phyloP scores from a whole-genome alignment of 129 eudicot genomes.

The Chrysanthemum makinoi region DNA sequence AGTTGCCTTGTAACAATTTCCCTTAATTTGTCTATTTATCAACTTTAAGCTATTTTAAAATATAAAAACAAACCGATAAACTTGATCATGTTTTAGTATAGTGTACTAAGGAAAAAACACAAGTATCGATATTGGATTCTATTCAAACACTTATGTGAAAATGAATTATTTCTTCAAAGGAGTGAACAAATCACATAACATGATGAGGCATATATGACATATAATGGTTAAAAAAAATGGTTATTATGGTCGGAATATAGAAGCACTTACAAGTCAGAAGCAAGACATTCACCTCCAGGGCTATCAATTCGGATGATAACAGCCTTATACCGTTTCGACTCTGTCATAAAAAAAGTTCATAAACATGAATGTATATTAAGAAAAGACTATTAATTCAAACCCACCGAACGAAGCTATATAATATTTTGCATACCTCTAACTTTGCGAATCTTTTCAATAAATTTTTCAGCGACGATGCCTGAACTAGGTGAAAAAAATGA shows the following conservation, averaged over 20 bases:
- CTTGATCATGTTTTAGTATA: no score
- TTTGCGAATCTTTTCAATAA: constrained; percentile 78
- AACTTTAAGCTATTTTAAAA: no score
- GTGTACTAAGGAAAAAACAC: no score
- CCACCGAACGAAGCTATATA: neutral
- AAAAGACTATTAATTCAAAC: neutral
- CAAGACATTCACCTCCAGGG: constrained; percentile 88
- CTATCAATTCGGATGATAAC: constrained; percentile 86
- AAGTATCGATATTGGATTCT: no score
- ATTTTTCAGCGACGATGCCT: constrained; percentile 68
- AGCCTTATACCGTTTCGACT: constrained; percentile 74
- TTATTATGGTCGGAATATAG: neutral
- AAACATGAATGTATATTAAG: neutral
- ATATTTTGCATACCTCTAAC: constrained; percentile 46
- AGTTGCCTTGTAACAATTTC: no score
- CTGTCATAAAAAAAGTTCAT: constrained; percentile 34
- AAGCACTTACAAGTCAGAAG: constrained; percentile 83
- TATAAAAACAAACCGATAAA: no score
- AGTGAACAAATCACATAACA: no score
- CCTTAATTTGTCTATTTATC: no score
- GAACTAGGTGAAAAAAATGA: constrained; percentile 52
- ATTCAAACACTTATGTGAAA: no score
- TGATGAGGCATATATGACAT: neutral
- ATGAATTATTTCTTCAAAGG: no score
- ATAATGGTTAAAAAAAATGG: neutral